Base-by-base conservation (phyloP, 169 alveolate species). In the Neospora caninum region DNA sequence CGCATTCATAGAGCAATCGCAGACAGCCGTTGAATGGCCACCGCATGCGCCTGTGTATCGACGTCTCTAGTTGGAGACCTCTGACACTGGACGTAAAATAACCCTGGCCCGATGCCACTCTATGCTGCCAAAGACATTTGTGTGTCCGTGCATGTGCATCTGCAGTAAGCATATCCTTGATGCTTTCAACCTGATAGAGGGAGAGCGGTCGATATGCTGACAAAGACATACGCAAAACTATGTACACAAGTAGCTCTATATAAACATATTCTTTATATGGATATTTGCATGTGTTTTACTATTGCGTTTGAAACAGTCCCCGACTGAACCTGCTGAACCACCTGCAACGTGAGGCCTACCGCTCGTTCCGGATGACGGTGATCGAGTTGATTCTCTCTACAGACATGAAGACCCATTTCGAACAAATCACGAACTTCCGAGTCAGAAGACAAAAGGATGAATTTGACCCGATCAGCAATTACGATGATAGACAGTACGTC, bases 321-420 rank as follows among this genome's bases (percentile, higher is more conserved):
- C 92, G 42, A 36, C 58, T 80, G 58, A 41, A 82, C 41, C 36
- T 92, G 29, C 87, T 92, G 69, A 69, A 54, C 25, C 80, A 92
- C 29, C 88, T 70, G 49, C n/a, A 82, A 16, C 84, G 31, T 18
- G 92, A 54, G n/a, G 88, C 92, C 0, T 93, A 67, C 89, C 91
- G 92, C 58, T 25, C 45, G 10, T 43, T 91, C 45, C 93, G 96
- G 69, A 86, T 84, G 54, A 31, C 18, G 36, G 64, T 94, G 42
- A 91, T 94, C 54, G 95, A 92, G 43, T 94, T 98, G 95, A 98
- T 98, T 88, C 91, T 98, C 58, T 98, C 98, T 38, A 98, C 99
- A 27, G 99, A 98, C 96, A 98, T 98, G 99, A 98, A 97, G 89
- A 96, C 96, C 73, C 99, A 98, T 95, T 98, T 98, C 94, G 99